Evolutionary conservation across 495 filamentous ascomycete species (phyloP), one percentile per base, ranked within the genome.

Genomic region (Gamarada debralockiae): DNA sequence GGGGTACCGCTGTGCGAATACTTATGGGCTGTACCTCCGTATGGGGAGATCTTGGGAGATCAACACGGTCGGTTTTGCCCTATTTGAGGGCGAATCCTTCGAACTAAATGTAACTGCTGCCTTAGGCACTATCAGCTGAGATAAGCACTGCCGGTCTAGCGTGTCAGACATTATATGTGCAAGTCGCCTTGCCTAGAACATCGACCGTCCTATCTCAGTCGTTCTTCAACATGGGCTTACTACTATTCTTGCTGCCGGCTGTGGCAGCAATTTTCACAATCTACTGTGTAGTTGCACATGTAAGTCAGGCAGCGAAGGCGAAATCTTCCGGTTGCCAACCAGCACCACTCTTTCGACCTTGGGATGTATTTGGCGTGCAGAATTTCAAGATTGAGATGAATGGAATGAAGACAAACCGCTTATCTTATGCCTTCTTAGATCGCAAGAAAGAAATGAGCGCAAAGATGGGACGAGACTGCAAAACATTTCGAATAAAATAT

Each of bases 401-500:
- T 48, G 52, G 52, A 52, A 56, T 60, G 57, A 60, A 60, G 66
- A 39, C 53, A 55, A 55, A 59, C 44, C 51, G 51, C 39, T 55
- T 59, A 50, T 59, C 56, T 50, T 49, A 57, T 48, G 48, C 49
- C 34, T 61, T 61, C 50, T 44, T 31, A 41, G 48, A 57, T 57
- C 49, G 53, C 49, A 56, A 53, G 49, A 57, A 53, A 1, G 54
- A 61, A 57, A 57, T 61, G 54, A 60, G 53, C 57, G 53, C 57
- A 62, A 62, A 55, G 50, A 36, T 59, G 15, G 60, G 57, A 52
- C 60, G 53, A 63, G 57, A 60, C 44, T 57, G 52, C 50, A 60
- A 60, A 57, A 63, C 60, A 60, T 63, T 60, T 60, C 57, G 57
- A 63, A 57, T 57, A 54, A 50, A 57, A 53, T 57, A 57, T 53